Conservation (phyloP, 768 basidiomycete genomes). For the Podaxis sp. region DNA sequence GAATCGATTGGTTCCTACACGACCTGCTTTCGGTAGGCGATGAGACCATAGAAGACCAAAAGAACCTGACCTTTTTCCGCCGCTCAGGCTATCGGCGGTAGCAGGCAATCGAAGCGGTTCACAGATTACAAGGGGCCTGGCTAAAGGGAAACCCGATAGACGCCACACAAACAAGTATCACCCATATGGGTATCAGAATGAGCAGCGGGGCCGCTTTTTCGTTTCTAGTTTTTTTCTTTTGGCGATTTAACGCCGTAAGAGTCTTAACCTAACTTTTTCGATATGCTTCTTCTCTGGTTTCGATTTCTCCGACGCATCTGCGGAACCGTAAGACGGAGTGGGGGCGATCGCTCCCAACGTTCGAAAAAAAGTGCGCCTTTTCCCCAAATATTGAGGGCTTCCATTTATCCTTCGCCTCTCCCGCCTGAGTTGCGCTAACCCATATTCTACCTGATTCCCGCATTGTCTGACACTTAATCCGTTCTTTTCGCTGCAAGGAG, state of each 20-base stretch:
- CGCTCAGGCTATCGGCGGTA: constrained; percentile 12
- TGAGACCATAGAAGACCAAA: not conserved
- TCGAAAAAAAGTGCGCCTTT: not conserved
- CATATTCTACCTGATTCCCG: constrained; percentile 1
- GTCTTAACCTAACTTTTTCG: not conserved
- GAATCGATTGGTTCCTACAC: not conserved
- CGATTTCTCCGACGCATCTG: not conserved
- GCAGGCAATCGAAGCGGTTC: constrained; percentile 6
- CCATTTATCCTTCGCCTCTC: not conserved
- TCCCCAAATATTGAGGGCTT: not conserved
- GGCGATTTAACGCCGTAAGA: not conserved
- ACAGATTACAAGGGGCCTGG: constrained; percentile 7
- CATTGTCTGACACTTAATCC: constrained; percentile 6
- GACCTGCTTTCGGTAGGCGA: not conserved
- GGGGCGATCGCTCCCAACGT: not conserved
- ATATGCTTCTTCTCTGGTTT: not conserved
- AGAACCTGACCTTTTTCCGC: constrained; percentile 11
- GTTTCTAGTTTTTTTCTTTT: not conserved
- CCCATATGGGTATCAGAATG: not conserved
- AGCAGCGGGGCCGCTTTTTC: not conserved
- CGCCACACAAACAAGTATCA: constrained; percentile 6
- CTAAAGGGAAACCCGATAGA: not conserved
- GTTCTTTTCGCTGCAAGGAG: constrained; percentile 7
- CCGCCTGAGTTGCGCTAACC: not conserved
- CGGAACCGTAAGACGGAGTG: constrained; percentile 4